Percentiles rank a stretch among this genome's conserved stretches.
phyloP scores from a whole-genome alignment of 192 early-diverging fungal genomes.

The Coemansia sp. region DNA sequence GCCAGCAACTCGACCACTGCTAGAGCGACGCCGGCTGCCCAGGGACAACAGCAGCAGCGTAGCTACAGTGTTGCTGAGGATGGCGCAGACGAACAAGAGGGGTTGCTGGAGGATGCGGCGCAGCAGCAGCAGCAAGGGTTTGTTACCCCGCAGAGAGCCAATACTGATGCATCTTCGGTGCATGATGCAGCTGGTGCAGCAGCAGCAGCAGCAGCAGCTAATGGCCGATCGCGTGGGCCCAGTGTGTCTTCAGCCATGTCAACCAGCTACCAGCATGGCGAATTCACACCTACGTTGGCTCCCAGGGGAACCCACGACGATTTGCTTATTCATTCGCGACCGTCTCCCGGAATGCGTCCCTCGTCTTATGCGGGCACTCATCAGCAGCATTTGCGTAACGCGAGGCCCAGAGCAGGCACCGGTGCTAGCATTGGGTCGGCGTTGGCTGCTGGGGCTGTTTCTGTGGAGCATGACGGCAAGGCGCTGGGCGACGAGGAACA shows the following conservation, averaged over 20 bases:
- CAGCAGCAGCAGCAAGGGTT: slow-evolving; percentile 32
- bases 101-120: slow-evolving; percentile 21
- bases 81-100: slow-evolving; percentile 14
- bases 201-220: slow-evolving; percentile 12
- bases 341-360: slow-evolving; percentile 7
- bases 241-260: slow-evolving; percentile 44
- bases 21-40: slow-evolving; percentile 7
- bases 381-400: slow-evolving; percentile 4
- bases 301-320: slow-evolving; percentile 25
- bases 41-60: background rate
- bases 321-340: background rate
- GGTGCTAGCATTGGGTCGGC: slow-evolving; percentile 32
- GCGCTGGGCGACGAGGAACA: background rate
- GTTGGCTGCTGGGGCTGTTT: background rate
- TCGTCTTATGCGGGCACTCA: slow-evolving; percentile 4
- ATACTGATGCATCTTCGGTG: slow-evolving; percentile 32
- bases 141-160: slow-evolving; percentile 37
- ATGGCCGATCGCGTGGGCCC: slow-evolving; percentile 38
- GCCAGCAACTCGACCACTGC: background rate
- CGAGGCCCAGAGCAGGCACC: slow-evolving; percentile 35
- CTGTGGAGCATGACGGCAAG: background rate
- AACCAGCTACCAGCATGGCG: slow-evolving; percentile 19
- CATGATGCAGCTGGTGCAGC: slow-evolving; percentile 11
- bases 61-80: background rate
- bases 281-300: slow-evolving; percentile 49